Evolutionary conservation across 1,284 basidiomycete species (phyloP), one percentile per base, ranked within the genome.

Genomic region (Meira nashicola): DNA sequence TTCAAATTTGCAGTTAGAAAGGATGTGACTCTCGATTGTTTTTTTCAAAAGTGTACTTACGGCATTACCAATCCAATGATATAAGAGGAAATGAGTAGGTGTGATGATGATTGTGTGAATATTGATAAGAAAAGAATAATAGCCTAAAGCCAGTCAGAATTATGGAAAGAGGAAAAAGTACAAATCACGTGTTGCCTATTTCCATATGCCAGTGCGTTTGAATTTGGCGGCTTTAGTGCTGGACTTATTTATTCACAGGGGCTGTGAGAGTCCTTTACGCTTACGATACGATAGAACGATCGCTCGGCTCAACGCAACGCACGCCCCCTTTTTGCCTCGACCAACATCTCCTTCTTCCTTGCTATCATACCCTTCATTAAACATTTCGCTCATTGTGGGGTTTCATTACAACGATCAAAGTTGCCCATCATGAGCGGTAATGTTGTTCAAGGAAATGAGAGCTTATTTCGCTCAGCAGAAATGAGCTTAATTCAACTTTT

Each of bases 401-500:
- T 21, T n/a, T n/a, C n/a, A 25, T 5, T 5, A 48, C 7, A 48
- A 17, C 46, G 23, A 12, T 19, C 28, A 37, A 17, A 17, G 49
- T 15, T 17, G 12, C 10, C 6, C 14, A 23, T 46, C 55, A 56
- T 56, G 55, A 58, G 53, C 37, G 63, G 66, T 43, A 62, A 71
- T 47, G 46, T 8, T 23, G 46, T 23, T n/a, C 28, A 33, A 33
- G 46, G 46, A 14, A n/a, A 48, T 21, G 76, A 78, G 62, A 70
- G 71, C 57, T 66, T 77, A 64, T 76, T 77, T 60, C 63, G 76
- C 59, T 77, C 75, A 39, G 76, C 76, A 63, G 66, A 63, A 52
- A 96, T 97, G 93, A 94, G 91, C 83, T 84, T 95, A 82, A 89
- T 96, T 70, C 93, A 98, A 84, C 87, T 99, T 78, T 95, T 94